Conservation (phyloP, 2,329 filamentous ascomycete species). For the Pseudofabraea citricarpa region DNA sequence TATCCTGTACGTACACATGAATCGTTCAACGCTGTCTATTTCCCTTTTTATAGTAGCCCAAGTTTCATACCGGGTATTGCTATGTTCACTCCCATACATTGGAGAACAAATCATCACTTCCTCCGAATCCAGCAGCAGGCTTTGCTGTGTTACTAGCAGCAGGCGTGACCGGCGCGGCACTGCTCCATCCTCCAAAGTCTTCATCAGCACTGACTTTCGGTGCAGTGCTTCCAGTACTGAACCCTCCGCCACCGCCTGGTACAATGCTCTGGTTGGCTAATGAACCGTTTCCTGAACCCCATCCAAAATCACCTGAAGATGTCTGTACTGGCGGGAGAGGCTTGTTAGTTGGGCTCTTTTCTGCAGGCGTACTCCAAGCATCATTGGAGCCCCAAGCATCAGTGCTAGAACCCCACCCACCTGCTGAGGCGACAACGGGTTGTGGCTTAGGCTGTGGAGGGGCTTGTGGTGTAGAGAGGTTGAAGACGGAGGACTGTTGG, state of each 20-base stretch:
- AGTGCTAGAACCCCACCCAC: conserved; percentile 37
- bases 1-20: too few species aligned
- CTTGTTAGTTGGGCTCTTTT: conserved; percentile 39
- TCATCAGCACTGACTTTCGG: conserved; percentile 82
- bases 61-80: too few species aligned
- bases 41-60: too few species aligned
- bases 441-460: conserved; percentile 41
- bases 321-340: conserved; percentile 25
- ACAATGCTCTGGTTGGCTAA: conserved; percentile 57
- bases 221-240: conserved; percentile 40
- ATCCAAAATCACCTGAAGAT: conserved; percentile 57
- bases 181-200: conserved; percentile 94
- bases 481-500: conserved; percentile 66
- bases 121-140: conserved; percentile 55
- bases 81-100: conserved; percentile 91
- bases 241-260: conserved; percentile 59
- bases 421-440: conserved; percentile 30
- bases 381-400: conserved; percentile 82
- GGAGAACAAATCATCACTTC: conserved; percentile 83
- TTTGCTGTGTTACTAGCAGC: conserved; percentile 42
- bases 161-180: conserved; percentile 54
- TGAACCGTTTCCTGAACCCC: conserved; percentile 42
- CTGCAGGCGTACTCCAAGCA: conserved; percentile 69
- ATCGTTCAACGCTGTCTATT: neutral
- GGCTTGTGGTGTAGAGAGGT: conserved; percentile 53